phyloP scores from a whole-genome alignment of 2,329 filamentous ascomycete species.

The Teratosphaeria nubilosa region DNA sequence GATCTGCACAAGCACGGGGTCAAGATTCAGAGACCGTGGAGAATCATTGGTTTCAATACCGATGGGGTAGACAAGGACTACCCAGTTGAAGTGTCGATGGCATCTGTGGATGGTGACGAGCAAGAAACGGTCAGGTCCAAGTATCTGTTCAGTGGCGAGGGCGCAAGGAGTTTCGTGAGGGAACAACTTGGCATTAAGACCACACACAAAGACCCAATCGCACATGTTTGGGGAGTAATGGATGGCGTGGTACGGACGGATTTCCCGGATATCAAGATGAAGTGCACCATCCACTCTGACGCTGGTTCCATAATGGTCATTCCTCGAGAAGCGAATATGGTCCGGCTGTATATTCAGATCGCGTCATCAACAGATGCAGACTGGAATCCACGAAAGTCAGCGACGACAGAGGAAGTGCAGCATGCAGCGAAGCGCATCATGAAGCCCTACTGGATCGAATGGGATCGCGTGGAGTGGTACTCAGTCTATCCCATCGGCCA shows the following conservation, averaged over 20 bases:
- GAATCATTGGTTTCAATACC: constrained; percentile 51
- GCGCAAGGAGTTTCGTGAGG: constrained; percentile 50
- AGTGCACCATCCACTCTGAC: constrained; percentile 58
- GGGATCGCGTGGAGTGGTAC: constrained; percentile 57
- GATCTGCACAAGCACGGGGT: constrained; percentile 51
- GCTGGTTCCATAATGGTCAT: constrained; percentile 56
- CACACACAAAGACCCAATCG: constrained; percentile 52
- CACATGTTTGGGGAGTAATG: constrained; percentile 58
- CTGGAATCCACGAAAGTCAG: constrained; percentile 51
- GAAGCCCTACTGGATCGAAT: constrained; percentile 50
- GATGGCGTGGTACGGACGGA: constrained; percentile 54
- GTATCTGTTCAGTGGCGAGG: constrained; percentile 55
- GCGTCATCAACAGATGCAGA: constrained; percentile 52
- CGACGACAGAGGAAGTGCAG: constrained; percentile 50
- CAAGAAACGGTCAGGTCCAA: constrained; percentile 56
- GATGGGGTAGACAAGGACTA: constrained; percentile 55
- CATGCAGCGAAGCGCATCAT: constrained; percentile 48
- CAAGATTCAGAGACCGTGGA: constrained; percentile 50
- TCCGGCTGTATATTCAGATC: constrained; percentile 49
- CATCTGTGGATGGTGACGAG: constrained; percentile 62
- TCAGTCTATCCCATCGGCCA: constrained; percentile 58
- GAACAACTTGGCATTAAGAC: constrained; percentile 58
- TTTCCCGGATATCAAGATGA: constrained; percentile 57
- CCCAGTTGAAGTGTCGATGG: constrained; percentile 68
- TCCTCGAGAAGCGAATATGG: constrained; percentile 44